Conservation (phyloP, 2,329 filamentous ascomycete species). For the Neonectria coccinea region DNA sequence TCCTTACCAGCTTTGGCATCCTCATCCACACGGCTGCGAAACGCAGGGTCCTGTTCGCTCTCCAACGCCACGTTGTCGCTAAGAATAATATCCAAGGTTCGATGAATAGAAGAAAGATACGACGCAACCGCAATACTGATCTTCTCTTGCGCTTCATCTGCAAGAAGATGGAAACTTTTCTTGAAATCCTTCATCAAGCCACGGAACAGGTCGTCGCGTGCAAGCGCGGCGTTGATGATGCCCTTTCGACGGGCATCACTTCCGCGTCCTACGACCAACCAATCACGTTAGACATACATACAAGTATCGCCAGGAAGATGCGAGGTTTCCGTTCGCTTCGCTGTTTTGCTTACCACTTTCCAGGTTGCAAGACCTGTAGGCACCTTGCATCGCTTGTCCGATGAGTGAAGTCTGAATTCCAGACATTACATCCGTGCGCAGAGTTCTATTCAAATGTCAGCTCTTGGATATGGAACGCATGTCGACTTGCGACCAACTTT, state of each 20-base stretch:
- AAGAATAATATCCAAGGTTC: constrained; percentile 52
- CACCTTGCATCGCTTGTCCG: constrained; percentile 50
- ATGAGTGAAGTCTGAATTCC: constrained; percentile 54
- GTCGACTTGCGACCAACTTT: constrained; percentile 10
- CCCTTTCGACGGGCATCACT: constrained; percentile 49
- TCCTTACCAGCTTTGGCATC: constrained; percentile 2
- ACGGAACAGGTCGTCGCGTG: constrained; percentile 45
- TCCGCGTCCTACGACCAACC: constrained; percentile 46
- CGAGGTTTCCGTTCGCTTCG: neutral
- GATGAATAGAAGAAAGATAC: constrained; percentile 45
- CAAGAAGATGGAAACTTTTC: constrained; percentile 36
- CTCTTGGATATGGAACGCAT: neutral
- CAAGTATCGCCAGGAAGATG: neutral
- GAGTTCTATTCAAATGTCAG: constrained; percentile 40
- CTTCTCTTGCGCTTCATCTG: constrained; percentile 38
- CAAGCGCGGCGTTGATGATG: constrained; percentile 49
- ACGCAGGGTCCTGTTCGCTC: constrained; percentile 52
- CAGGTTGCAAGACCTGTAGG: constrained; percentile 48
- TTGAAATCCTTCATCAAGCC: constrained; percentile 46
- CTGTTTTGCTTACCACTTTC: constrained; percentile 47
- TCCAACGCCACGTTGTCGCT: constrained; percentile 53
- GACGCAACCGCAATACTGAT: constrained; percentile 29
- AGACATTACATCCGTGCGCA: constrained; percentile 51
- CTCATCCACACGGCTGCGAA: constrained; percentile 48
- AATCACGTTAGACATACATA: neutral